A percentile compares a stretch with the other conserved stretches of the same genome.
phyloP scores from a whole-genome alignment of 2,329 filamentous ascomycete species.

The Simplicillium aogashimaense region DNA sequence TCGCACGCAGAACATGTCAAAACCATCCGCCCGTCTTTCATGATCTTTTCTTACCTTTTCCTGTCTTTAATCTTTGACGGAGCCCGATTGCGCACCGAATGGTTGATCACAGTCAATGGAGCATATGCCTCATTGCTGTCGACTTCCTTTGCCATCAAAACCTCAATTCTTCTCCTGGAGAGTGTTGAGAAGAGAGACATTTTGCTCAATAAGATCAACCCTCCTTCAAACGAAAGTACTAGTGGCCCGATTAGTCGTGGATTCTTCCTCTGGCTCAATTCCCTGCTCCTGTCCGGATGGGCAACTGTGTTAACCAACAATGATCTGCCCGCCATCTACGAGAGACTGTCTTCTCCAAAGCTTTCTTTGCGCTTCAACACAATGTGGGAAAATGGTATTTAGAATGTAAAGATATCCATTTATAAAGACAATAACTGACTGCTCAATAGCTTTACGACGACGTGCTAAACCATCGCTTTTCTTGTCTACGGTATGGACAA shows the following conservation, averaged over 20 bases:
- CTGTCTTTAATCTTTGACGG: slow-evolving; percentile 20
- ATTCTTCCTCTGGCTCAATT: slow-evolving; percentile 24
- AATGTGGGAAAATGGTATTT: slow-evolving; percentile 14
- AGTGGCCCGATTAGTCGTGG: slow-evolving; percentile 23
- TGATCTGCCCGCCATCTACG: slow-evolving; percentile 18
- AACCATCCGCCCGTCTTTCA: slow-evolving; percentile 20
- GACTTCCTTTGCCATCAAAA: slow-evolving; percentile 12
- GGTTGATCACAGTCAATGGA: slow-evolving; percentile 16
- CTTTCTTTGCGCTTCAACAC: slow-evolving; percentile 13
- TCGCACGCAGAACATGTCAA: slow-evolving; percentile 21
- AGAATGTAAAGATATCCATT: background rate
- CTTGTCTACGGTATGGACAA: slow-evolving; percentile 12
- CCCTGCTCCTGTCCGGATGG: slow-evolving; percentile 38
- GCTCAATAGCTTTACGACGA: slow-evolving; percentile 4
- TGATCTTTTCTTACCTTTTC: slow-evolving; percentile 18
- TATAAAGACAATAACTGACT: slow-evolving; percentile 4
- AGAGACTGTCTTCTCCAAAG: slow-evolving; percentile 18
- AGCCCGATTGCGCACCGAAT: slow-evolving; percentile 19
- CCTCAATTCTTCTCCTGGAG: slow-evolving; percentile 16
- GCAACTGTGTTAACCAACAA: slow-evolving; percentile 19
- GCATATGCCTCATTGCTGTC: slow-evolving; percentile 15
- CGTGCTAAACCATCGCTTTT: slow-evolving; percentile 16
- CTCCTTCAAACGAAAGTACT: slow-evolving; percentile 38
- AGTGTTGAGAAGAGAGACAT: slow-evolving; percentile 20
- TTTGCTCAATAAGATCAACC: slow-evolving; percentile 25